phyloP scores from a whole-genome alignment of 495 filamentous ascomycete species.

The Chaetomium tenue region DNA sequence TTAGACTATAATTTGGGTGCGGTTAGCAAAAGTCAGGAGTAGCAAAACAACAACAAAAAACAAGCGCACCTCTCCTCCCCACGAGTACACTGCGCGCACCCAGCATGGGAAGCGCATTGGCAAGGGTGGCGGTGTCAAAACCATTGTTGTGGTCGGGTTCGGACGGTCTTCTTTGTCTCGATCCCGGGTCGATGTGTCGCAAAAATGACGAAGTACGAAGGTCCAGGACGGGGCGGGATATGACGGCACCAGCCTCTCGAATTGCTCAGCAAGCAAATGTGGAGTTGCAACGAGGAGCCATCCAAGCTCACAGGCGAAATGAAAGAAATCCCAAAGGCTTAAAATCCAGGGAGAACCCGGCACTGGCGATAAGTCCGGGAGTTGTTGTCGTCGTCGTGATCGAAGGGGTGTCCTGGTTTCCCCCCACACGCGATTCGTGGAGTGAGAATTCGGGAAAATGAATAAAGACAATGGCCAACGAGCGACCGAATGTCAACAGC shows the following conservation, averaged over 20 bases:
- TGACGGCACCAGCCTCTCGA: slow-evolving; percentile 11
- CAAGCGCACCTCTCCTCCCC: slow-evolving; percentile 79
- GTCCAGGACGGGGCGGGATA: background rate
- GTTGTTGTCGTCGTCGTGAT: background rate
- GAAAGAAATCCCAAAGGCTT: background rate
- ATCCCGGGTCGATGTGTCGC: background rate
- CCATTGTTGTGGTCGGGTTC: slow-evolving; percentile 36
- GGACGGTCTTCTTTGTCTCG: background rate
- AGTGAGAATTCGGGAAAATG: slow-evolving; percentile 6
- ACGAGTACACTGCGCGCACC: slow-evolving; percentile 93
- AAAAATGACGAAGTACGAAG: background rate
- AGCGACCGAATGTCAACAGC: slow-evolving; percentile 1
- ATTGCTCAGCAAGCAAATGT: slow-evolving; percentile 14
- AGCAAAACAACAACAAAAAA: slow-evolving; percentile 22
- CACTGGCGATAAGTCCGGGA: background rate
- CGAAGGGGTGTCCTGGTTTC: slow-evolving; percentile 12
- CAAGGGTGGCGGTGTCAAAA: slow-evolving; percentile 59
- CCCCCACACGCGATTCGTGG: slow-evolving; percentile 12
- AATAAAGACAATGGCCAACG: background rate
- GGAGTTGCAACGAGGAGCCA: slow-evolving; percentile 16
- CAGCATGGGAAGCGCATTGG: slow-evolving; percentile 92
- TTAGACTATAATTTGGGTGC: slow-evolving; percentile 58
- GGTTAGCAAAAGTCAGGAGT: slow-evolving; percentile 9
- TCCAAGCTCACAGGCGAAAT: slow-evolving; percentile 2
- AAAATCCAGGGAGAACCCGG: slow-evolving; percentile 8